Conservation (phyloP, 2,329 filamentous ascomycete species). For the Pseudogymnoascus sp. region DNA sequence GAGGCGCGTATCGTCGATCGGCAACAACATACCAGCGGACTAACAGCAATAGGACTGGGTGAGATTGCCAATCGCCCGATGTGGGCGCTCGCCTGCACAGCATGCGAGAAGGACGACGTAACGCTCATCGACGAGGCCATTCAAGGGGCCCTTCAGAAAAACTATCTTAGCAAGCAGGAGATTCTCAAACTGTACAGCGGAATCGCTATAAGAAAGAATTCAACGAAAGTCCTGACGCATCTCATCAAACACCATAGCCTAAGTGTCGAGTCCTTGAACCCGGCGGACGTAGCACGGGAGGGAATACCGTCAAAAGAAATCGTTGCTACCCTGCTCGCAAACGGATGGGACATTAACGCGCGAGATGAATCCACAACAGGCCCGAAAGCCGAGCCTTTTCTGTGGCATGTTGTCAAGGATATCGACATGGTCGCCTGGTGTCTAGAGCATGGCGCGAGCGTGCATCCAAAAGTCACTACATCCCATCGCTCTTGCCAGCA, state of each 20-base stretch:
- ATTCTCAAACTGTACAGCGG: background rate
- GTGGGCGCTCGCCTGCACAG: background rate
- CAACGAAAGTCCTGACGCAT: background rate
- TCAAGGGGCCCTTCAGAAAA: background rate
- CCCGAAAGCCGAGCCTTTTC: background rate
- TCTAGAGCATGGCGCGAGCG: slow-evolving; percentile 10
- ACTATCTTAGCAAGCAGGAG: background rate
- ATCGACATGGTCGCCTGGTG: slow-evolving; percentile 12
- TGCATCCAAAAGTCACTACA: background rate
- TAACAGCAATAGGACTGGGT: background rate
- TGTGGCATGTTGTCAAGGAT: slow-evolving; percentile 9
- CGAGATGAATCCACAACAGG: background rate
- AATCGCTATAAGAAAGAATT: background rate
- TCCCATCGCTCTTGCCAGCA: background rate
- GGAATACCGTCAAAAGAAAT: background rate
- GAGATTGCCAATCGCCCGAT: background rate
- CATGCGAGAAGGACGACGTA: slow-evolving; percentile 12
- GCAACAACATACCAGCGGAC: background rate
- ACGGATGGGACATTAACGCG: slow-evolving; percentile 14
- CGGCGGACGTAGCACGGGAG: background rate
- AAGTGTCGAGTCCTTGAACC: background rate
- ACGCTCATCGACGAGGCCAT: slow-evolving; percentile 4
- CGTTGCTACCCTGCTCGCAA: slow-evolving; percentile 13
- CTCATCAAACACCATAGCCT: background rate
- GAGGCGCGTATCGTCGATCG: too few relatives aligned